Percentiles rank a stretch among this genome's conserved stretches.
These are phyloP conservation scores for Arthrinium phaeospermum DNA, from an alignment of 2,329 filamentous ascomycete species.

Conservation along the genomic window DNA sequence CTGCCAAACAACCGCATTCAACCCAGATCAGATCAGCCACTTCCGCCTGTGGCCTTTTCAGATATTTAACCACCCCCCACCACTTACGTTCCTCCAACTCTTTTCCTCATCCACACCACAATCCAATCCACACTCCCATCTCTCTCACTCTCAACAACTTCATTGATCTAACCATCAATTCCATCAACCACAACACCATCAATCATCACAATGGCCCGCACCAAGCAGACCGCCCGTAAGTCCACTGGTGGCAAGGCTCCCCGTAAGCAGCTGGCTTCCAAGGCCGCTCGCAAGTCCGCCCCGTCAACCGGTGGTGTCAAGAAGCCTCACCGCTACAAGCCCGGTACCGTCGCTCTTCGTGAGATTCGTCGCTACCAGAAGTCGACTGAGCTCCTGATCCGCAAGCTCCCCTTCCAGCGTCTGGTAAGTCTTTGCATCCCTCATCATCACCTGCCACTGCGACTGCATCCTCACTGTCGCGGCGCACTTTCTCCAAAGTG, in stretches of 20 bases:
- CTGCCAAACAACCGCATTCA: slow-evolving; percentile 22
- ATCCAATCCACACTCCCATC: slow-evolving; percentile 34
- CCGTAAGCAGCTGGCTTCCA: slow-evolving; percentile 98
- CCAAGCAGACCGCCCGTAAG: slow-evolving; percentile 75
- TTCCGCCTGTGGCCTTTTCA: slow-evolving; percentile 25
- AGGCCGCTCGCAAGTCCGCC: slow-evolving; percentile 97
- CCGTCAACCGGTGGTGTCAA: slow-evolving; percentile 97
- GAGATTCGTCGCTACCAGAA: slow-evolving; percentile 99
- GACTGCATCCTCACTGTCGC: slow-evolving; percentile 13
- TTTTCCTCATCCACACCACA: slow-evolving; percentile 28
- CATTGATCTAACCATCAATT: slow-evolving; percentile 29
- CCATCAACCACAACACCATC: slow-evolving; percentile 36
- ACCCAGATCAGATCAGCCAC: slow-evolving; percentile 9
- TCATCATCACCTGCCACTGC: not conserved
- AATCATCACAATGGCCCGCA: slow-evolving; percentile 63
- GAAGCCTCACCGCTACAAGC: slow-evolving; percentile 92
- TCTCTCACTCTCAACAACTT: slow-evolving; percentile 35
- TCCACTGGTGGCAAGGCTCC: slow-evolving; percentile 80
- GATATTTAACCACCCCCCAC: slow-evolving; percentile 41
- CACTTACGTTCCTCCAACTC: slow-evolving; percentile 34
- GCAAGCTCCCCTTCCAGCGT: slow-evolving; percentile 97
- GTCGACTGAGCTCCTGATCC: slow-evolving; percentile 92
- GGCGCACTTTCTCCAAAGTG: not conserved
- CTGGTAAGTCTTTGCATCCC: slow-evolving; percentile 60
- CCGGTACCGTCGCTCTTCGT: slow-evolving; percentile 94